phyloP scores from a whole-genome alignment of 352 stramenopile genomes.

The Pythium dissotocum region DNA sequence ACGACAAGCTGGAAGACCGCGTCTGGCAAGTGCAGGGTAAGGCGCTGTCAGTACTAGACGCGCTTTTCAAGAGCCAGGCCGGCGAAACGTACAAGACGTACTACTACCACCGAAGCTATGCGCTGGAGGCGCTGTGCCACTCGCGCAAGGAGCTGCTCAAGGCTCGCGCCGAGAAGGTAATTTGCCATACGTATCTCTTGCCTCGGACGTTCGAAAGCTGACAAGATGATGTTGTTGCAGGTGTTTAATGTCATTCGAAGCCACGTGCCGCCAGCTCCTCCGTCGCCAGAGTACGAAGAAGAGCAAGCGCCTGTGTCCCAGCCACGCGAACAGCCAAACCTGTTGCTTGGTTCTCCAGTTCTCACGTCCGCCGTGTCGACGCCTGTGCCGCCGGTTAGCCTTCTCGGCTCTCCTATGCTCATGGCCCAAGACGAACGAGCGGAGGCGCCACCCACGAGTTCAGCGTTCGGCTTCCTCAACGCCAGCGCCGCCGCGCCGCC shows the following conservation, averaged over 20 bases:
- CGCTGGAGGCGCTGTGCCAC: constrained; percentile 59
- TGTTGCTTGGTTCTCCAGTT: constrained; percentile 9
- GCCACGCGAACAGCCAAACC: not conserved
- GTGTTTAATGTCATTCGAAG: constrained; percentile 37
- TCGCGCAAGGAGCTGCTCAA: constrained; percentile 78
- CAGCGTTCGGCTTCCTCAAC: constrained; percentile 45
- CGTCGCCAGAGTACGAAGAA: constrained; percentile 10
- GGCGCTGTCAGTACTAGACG: constrained; percentile 71
- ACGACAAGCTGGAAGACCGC: constrained; percentile 81
- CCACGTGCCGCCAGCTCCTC: constrained; percentile 26
- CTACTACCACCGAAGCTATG: constrained; percentile 46
- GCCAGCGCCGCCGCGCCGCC: constrained; percentile 8
- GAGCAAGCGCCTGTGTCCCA: constrained; percentile 1
- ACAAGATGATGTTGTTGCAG: constrained; percentile 1
- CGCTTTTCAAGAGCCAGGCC: constrained; percentile 57
- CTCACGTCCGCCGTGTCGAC: not conserved
- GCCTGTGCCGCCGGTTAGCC: constrained; percentile 30
- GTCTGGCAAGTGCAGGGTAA: constrained; percentile 86
- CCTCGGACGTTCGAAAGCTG: not conserved
- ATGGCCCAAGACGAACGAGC: constrained; percentile 26
- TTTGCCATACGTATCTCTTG: not conserved
- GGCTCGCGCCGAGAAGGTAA: constrained; percentile 75
- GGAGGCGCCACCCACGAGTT: constrained; percentile 29
- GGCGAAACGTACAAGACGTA: constrained; percentile 70
- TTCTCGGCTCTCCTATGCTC: constrained; percentile 40